Conservation (phyloP, 495 filamentous ascomycete genomes). For the Lasiosphaeriaceae sp. region DNA sequence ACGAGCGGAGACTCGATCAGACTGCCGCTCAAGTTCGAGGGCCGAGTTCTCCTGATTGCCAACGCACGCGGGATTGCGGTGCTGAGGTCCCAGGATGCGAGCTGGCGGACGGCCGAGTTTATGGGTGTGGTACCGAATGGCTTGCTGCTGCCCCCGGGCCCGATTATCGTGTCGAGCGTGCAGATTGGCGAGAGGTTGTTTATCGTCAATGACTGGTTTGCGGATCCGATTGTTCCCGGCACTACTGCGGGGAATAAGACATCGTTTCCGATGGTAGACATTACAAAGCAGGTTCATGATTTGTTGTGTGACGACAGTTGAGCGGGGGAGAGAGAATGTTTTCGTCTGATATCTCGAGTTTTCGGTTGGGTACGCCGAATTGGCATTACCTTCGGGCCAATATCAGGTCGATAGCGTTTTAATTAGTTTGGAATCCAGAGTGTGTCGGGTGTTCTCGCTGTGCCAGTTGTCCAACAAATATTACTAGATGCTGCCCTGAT, state of each 20-base stretch:
- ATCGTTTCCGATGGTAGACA: slow-evolving; percentile 30
- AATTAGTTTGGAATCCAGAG: too few relatives aligned
- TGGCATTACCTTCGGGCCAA: too few relatives aligned
- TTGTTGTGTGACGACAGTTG: slow-evolving; percentile 8
- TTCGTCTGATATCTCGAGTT: too few relatives aligned
- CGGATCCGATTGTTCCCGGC: slow-evolving; percentile 22
- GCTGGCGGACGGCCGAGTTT: slow-evolving; percentile 31
- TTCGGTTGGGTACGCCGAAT: too few relatives aligned
- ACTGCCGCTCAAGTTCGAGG: slow-evolving; percentile 26
- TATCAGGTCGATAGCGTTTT: too few relatives aligned
- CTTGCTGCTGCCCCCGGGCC: slow-evolving; percentile 12
- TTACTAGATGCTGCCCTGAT: too few relatives aligned
- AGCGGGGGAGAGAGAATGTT: too few relatives aligned
- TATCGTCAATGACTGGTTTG: slow-evolving; percentile 28
- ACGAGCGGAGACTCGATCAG: slow-evolving; percentile 26
- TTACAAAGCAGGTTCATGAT: slow-evolving; percentile 16
- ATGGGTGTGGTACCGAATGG: slow-evolving; percentile 27
- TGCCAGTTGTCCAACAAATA: too few relatives aligned
- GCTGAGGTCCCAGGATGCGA: slow-evolving; percentile 27
- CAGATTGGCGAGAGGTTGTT: slow-evolving; percentile 26
- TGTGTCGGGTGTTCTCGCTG: too few relatives aligned
- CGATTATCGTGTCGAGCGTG: slow-evolving; percentile 17
- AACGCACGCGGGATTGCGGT: slow-evolving; percentile 27
- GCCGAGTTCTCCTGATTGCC: slow-evolving; percentile 27
- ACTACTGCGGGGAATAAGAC: slow-evolving; percentile 29